Conservation (phyloP, 2,329 filamentous ascomycete species). For the Emmonsia crescens region DNA sequence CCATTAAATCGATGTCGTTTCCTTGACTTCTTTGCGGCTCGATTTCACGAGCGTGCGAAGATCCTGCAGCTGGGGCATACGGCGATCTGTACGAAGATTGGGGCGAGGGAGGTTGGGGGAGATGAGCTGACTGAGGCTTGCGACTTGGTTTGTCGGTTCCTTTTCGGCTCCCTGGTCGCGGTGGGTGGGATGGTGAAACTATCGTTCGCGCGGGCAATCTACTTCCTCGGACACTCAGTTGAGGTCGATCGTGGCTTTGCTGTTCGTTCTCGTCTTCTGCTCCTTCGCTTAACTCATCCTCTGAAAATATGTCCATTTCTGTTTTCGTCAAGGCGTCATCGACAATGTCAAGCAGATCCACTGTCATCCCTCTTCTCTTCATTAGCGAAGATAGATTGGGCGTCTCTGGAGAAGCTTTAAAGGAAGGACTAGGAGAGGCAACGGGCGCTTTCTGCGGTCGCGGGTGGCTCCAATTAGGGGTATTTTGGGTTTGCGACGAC, state of each 20-base stretch:
- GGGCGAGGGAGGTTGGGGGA: constrained; percentile 25
- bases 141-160: constrained; percentile 34
- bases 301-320: constrained; percentile 30
- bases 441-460: neutral
- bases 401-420: constrained; percentile 47
- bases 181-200: constrained; percentile 41
- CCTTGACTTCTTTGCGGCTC: neutral
- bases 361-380: constrained; percentile 49
- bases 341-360: constrained; percentile 50
- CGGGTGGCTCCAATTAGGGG: neutral
- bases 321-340: constrained; percentile 41
- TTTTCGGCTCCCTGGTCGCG: constrained; percentile 50
- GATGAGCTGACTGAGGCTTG: constrained; percentile 32
- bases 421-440: constrained; percentile 27
- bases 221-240: constrained; percentile 20
- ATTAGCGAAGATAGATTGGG: constrained; percentile 59
- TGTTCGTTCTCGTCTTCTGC: constrained; percentile 18
- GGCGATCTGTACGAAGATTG: constrained; percentile 19
- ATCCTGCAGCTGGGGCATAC: constrained; percentile 36
- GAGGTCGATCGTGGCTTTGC: constrained; percentile 13
- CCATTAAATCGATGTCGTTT: constrained; percentile 40
- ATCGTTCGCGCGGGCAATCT: constrained; percentile 47
- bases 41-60: constrained; percentile 12
- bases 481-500: neutral
- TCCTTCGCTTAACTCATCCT: constrained; percentile 29